Percentiles rank a stretch among this genome's conserved stretches.
Evolutionary conservation across 2,329 filamentous ascomycete species (phyloP).

Genomic region (Exophiala xenobiotica): DNA sequence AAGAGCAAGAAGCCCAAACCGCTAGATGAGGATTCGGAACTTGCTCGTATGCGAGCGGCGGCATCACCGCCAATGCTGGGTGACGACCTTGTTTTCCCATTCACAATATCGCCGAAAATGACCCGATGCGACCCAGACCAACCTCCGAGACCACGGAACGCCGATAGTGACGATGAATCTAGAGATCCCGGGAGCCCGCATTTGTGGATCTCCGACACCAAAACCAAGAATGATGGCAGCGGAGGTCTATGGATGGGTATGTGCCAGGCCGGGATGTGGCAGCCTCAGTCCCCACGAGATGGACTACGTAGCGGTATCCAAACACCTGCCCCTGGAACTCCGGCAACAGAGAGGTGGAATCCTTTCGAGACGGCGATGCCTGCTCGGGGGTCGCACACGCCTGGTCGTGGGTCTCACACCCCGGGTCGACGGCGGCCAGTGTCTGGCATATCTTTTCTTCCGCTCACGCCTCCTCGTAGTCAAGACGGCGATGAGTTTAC

Average conservation of each 20-base stretch:
- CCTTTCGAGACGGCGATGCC: slow-evolving; percentile 22
- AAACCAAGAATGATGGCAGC: slow-evolving; percentile 28
- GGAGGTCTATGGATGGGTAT: slow-evolving; percentile 35
- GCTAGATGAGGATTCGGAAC: slow-evolving; percentile 32
- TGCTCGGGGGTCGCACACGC: slow-evolving; percentile 3
- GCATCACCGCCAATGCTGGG: slow-evolving; percentile 84
- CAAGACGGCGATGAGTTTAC: slow-evolving; percentile 45
- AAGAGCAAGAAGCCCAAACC: slow-evolving; percentile 23
- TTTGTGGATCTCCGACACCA: slow-evolving; percentile 26
- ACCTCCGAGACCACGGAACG: slow-evolving; percentile 52
- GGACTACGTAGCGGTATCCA: slow-evolving; percentile 36
- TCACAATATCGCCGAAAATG: slow-evolving; percentile 77
- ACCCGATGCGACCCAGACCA: slow-evolving; percentile 82
- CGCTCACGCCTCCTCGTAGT: slow-evolving; percentile 47
- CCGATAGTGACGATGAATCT: slow-evolving; percentile 51
- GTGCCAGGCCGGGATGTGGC: slow-evolving; percentile 30
- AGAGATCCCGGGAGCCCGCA: slow-evolving; percentile 47
- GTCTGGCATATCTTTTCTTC: slow-evolving; percentile 16
- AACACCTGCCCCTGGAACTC: slow-evolving; percentile 42
- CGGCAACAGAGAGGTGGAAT: slow-evolving; percentile 37
- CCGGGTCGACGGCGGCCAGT: slow-evolving; percentile 28
- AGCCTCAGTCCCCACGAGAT: slow-evolving; percentile 27
- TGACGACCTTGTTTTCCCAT: slow-evolving; percentile 73
- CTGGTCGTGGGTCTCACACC: slow-evolving; percentile 29
- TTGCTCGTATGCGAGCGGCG: slow-evolving; percentile 58